Evolutionary conservation across 2,329 filamentous ascomycete genomes (phyloP).

Genomic region (Fusarium nelsonii): DNA sequence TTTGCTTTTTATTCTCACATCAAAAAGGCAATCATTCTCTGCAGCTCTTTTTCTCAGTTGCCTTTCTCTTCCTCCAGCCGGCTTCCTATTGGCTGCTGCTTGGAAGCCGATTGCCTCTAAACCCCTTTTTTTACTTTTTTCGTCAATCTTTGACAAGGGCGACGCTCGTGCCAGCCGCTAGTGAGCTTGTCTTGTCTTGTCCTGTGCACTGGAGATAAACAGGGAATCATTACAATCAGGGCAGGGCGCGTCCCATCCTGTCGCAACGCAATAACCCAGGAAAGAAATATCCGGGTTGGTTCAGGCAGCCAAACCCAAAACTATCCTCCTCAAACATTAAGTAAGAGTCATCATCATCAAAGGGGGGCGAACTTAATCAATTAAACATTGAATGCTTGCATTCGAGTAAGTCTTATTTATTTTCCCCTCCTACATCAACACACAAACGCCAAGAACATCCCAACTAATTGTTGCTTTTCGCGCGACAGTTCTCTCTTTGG

Average conservation of each 20-base stretch:
- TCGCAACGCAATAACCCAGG: constrained; percentile 4
- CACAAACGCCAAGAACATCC: constrained; percentile 4
- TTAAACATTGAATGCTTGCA: constrained; percentile 43
- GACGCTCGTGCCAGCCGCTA: constrained; percentile 47
- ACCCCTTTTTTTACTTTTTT: constrained; percentile 41
- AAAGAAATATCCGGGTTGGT: constrained; percentile 29
- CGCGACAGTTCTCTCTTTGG: constrained; percentile 43
- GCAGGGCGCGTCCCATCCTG: constrained; percentile 35
- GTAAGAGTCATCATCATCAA: constrained; percentile 35
- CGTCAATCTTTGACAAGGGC: constrained; percentile 43
- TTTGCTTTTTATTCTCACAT: constrained; percentile 2
- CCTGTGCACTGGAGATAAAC: constrained; percentile 41
- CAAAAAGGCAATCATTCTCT: constrained; percentile 2
- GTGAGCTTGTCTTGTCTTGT: constrained; percentile 34
- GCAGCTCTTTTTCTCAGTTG: constrained; percentile 20
- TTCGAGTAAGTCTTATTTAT: constrained; percentile 47
- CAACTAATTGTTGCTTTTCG: constrained; percentile 20
- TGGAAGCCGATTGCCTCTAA: constrained; percentile 14
- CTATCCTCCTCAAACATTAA: background rate
- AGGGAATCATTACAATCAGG: constrained; percentile 39
- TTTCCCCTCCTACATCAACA: constrained; percentile 3
- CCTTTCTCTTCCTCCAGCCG: constrained; percentile 32
- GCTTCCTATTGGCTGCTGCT: constrained; percentile 25
- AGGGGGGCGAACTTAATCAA: constrained; percentile 4
- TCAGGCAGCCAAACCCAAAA: constrained; percentile 36